A percentile compares a stretch with the other conserved stretches of the same genome.
Evolutionary conservation across 352 stramenopile species (phyloP).

Genomic region (Pythium pyrilobum): DNA sequence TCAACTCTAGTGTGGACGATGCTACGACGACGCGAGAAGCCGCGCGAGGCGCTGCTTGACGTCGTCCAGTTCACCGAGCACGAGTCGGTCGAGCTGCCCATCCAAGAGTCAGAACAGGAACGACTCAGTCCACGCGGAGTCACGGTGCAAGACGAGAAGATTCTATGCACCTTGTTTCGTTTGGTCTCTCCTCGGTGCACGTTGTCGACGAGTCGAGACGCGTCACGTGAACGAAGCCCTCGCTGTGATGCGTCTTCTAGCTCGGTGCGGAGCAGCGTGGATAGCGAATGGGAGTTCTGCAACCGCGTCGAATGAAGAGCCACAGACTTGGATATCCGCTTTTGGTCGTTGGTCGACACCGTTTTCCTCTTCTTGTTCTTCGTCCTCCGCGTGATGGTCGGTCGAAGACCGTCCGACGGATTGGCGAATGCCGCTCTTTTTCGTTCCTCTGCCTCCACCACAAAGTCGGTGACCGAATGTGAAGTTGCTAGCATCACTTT

Average conservation of each 20-base stretch:
- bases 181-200: constrained; percentile 44
- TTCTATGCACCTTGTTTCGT: constrained; percentile 61
- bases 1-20: not conserved
- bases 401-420: not conserved
- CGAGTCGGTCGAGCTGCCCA: constrained; percentile 46
- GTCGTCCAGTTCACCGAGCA: constrained; percentile 57
- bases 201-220: constrained; percentile 33
- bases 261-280: constrained; percentile 15
- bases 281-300: constrained; percentile 12
- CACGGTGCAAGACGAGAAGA: too few species aligned
- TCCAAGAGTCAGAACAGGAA: not conserved
- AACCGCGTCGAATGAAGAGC: constrained; percentile 4
- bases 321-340: not conserved
- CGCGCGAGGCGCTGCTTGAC: constrained; percentile 58
- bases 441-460: constrained; percentile 27
- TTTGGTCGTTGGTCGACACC: not conserved
- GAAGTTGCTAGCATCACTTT: not conserved
- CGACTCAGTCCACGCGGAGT: not conserved
- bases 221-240: not conserved
- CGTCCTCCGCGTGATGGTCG: not conserved
- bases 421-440: constrained; percentile 16
- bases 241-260: constrained; percentile 4
- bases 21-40: constrained; percentile 24
- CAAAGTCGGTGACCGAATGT: constrained; percentile 20
- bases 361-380: not conserved